Evolutionary conservation across 345 rosid genomes (phyloP).

Genomic region (Brassica rapa): DNA sequence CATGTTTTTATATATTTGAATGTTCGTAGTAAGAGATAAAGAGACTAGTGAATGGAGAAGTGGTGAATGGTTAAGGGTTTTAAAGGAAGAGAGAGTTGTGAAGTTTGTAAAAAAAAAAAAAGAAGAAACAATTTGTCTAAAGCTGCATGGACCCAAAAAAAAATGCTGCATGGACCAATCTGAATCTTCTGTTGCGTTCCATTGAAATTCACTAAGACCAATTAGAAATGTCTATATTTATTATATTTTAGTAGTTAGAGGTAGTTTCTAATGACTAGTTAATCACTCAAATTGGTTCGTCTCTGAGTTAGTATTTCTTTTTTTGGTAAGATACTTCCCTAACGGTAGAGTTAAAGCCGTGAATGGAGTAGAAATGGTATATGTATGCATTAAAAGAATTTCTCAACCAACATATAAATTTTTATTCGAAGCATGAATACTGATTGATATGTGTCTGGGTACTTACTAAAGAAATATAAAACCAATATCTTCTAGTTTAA

Average conservation of each 20-base stretch:
- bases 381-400: background rate
- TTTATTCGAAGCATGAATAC: background rate
- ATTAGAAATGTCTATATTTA: background rate
- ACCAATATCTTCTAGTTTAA: background rate
- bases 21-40: background rate
- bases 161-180: slow-evolving; percentile 7
- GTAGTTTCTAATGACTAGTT: background rate
- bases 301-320: background rate
- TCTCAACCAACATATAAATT: background rate
- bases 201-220: background rate
- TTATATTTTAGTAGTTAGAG: background rate
- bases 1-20: slow-evolving; percentile 1
- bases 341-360: background rate
- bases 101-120: background rate
- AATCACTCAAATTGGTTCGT: background rate
- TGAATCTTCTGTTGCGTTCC: slow-evolving; percentile 4
- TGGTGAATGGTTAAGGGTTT: slow-evolving; percentile 8
- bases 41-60: background rate
- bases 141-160: slow-evolving; percentile 3
- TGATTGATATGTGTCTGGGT: background rate
- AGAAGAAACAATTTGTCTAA: background rate
- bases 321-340: background rate
- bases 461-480: background rate
- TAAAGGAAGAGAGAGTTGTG: slow-evolving; percentile 6
- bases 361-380: background rate